Evolutionary conservation across 768 basidiomycete species (phyloP).

Genomic region (Podaxis mareebaensis): DNA sequence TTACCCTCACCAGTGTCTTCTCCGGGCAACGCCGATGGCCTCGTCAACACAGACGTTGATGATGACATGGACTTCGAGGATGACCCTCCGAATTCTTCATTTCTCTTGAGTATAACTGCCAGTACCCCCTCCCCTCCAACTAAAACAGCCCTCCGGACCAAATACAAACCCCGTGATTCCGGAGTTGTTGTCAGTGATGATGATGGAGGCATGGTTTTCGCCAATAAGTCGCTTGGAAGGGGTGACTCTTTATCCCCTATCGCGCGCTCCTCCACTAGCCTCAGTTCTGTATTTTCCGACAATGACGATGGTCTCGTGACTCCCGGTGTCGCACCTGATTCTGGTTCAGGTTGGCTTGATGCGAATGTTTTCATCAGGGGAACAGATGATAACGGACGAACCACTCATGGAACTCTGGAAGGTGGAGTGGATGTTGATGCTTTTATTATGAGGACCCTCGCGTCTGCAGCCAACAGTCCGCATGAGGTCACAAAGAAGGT

Average conservation of each 20-base stretch:
- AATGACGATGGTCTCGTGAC: slow-evolving; percentile 74
- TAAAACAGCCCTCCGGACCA: slow-evolving; percentile 54
- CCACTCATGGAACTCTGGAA: slow-evolving; percentile 20
- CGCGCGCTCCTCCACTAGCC: slow-evolving; percentile 62
- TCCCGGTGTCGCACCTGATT: slow-evolving; percentile 56
- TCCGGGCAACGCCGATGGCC: slow-evolving; percentile 24
- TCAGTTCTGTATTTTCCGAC: slow-evolving; percentile 58
- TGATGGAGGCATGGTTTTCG: slow-evolving; percentile 32
- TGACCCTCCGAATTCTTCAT: slow-evolving; percentile 49
- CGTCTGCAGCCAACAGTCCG: slow-evolving; percentile 53
- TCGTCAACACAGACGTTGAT: slow-evolving; percentile 41
- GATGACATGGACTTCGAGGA: slow-evolving; percentile 59
- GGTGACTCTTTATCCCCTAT: slow-evolving; percentile 37
- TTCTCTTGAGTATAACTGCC: slow-evolving; percentile 54
- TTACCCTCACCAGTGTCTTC: slow-evolving; percentile 42
- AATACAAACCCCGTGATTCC: slow-evolving; percentile 73
- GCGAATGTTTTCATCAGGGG: slow-evolving; percentile 40
- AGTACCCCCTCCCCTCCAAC: slow-evolving; percentile 58
- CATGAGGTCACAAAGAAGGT: slow-evolving; percentile 54
- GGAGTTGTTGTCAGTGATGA: slow-evolving; percentile 66
- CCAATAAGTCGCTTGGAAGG: slow-evolving; percentile 11
- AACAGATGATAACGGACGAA: slow-evolving; percentile 36
- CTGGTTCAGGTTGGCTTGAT: slow-evolving; percentile 64
- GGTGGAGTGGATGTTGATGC: slow-evolving; percentile 54
- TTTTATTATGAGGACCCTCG: slow-evolving; percentile 72